Base-by-base conservation (phyloP, 495 filamentous ascomycete species). In the Penicillium cosmopolitanum region DNA sequence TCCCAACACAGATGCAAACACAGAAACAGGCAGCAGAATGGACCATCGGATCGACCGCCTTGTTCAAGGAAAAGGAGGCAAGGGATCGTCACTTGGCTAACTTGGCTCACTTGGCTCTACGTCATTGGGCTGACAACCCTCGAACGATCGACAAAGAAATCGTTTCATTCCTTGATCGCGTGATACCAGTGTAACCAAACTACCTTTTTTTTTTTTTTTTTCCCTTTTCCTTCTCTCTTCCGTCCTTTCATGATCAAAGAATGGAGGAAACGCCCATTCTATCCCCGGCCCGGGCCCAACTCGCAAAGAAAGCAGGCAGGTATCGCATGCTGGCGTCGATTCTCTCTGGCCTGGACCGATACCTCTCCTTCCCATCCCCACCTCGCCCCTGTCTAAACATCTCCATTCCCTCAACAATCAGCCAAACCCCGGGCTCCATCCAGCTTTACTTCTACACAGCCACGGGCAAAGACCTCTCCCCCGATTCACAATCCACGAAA, bases 391-490 rank as follows among this genome's bases (percentile, higher is more conserved):
- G 33, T 5, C 28, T 62, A 12, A 34, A 58, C 10, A 44, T 66
- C n/a, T 56, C 61, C n/a, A 64, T 69, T 40, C 66, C 63, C 15
- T 56, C 58, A 23, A 64, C 44, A 57, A 19, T 60, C 25, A 69
- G 61, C 58, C 59, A 62, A 36, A 10, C 28, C 0, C 56, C 61
- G 0, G 64, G 66, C 10, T n/a, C 19, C 40, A 69, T 69, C 16
- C 10, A 58, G 2, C 64, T 67, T 11, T 63, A 63, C 57, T 56
- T 69, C 51, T 69, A 58, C 61, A 69, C 67, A 4, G 55, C 52
- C 6, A 48, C 51, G 1, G 40, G 46, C 2, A 25, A 31, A 55
- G 10, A 1, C n/a, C 53, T 43, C 36, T 42, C 23, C 31, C 19
- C 42, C 54, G 43, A 46, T 6, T 11, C 23, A 46, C 8, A 43